These are phyloP conservation scores for Fonticula alba DNA, from an alignment of 78 protist genomes.

Conservation along the genomic window DNA sequence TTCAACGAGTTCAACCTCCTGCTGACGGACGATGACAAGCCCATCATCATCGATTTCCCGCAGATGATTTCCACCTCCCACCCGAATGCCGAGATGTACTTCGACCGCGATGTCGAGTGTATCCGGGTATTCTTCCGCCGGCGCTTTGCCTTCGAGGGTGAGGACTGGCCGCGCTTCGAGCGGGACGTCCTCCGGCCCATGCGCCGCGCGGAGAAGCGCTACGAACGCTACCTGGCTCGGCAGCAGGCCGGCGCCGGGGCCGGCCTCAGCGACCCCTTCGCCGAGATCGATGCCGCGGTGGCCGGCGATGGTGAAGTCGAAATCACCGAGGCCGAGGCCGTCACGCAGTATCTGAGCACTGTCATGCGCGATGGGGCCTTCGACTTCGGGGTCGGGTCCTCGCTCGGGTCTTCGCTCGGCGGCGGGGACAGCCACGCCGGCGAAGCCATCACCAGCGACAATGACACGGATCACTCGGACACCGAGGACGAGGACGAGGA, in stretches of 20 bases:
- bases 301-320: background rate
- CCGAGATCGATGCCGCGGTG: background rate
- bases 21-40: conserved; percentile 35
- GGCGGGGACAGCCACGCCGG: background rate
- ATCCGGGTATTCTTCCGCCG: conserved; percentile 51
- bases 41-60: conserved; percentile 91
- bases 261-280: background rate
- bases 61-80: conserved; percentile 91
- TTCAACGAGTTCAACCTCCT: conserved; percentile 94
- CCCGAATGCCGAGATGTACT: conserved; percentile 58
- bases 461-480: background rate
- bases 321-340: background rate
- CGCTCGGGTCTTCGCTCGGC: background rate
- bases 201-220: no score
- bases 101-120: conserved; percentile 78
- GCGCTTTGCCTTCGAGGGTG: conserved; percentile 21
- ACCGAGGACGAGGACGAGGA: background rate
- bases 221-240: background rate
- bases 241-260: background rate
- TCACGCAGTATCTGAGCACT: background rate
- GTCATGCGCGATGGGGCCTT: background rate
- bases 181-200: no score
- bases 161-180: background rate
- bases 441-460: background rate
- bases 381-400: background rate